Evolutionary conservation across 768 basidiomycete species (phyloP).

Genomic region (Tephrocybe rancida): DNA sequence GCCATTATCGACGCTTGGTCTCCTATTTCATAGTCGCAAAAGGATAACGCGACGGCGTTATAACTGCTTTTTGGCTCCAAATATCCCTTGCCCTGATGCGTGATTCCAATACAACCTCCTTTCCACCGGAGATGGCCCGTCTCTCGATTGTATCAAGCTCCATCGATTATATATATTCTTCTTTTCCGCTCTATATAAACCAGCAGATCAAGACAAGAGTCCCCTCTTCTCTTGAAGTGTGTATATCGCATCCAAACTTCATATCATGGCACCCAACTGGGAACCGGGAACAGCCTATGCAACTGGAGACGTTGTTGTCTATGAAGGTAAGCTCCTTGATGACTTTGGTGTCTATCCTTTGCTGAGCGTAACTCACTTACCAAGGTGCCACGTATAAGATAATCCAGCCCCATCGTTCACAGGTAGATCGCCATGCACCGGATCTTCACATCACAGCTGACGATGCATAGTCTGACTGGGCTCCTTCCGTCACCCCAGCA

Average conservation of each 20-base stretch:
- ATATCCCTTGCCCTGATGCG: too few relatives aligned
- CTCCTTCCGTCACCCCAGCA: constrained; percentile 61
- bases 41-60: too few relatives aligned
- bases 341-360: neutral
- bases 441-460: neutral
- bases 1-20: too few relatives aligned
- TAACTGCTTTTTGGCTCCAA: too few relatives aligned
- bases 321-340: constrained; percentile 43
- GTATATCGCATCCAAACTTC: neutral
- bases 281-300: constrained; percentile 10
- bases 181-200: constrained; percentile 6
- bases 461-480: constrained; percentile 62
- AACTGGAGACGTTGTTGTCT: constrained; percentile 49
- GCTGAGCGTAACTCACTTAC: neutral
- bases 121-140: neutral
- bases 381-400: constrained; percentile 65
- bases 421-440: constrained; percentile 39
- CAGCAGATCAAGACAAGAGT: neutral
- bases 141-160: neutral
- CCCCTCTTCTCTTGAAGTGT: neutral
- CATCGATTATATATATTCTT: neutral
- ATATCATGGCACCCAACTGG: constrained; percentile 11
- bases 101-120: too few relatives aligned
- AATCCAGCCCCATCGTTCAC: constrained; percentile 71
- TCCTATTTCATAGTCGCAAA: too few relatives aligned